These are phyloP conservation scores for Haplographium delicatum DNA, from an alignment of 495 filamentous ascomycete genomes.

Conservation along the genomic window DNA sequence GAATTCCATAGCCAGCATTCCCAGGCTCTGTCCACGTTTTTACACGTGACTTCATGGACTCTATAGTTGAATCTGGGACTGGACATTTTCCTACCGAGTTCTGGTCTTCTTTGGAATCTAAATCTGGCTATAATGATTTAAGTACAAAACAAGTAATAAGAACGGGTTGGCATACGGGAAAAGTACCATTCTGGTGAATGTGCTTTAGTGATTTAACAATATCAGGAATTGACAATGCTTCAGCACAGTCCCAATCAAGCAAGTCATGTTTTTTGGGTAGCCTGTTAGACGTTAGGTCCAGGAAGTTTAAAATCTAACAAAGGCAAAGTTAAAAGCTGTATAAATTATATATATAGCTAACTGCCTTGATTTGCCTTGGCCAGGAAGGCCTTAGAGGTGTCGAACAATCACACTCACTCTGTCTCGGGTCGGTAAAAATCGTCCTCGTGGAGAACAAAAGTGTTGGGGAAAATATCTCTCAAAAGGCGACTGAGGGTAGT, in stretches of 20 bases:
- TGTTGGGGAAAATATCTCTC: constrained; percentile 61
- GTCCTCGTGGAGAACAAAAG: constrained; percentile 85
- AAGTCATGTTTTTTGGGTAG: constrained; percentile 49
- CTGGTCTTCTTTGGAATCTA: constrained; percentile 72
- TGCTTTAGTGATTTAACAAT: constrained; percentile 57
- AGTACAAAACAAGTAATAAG: constrained; percentile 16
- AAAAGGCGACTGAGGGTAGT: constrained; percentile 73
- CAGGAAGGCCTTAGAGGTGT: neutral
- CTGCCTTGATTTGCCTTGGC: too few relatives aligned
- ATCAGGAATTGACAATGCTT: constrained; percentile 60
- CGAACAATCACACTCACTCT: constrained; percentile 51
- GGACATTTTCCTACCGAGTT: constrained; percentile 53
- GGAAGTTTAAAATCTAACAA: too few relatives aligned
- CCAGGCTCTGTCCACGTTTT: constrained; percentile 34
- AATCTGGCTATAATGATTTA: constrained; percentile 35
- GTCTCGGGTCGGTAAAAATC: constrained; percentile 83
- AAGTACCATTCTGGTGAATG: constrained; percentile 57
- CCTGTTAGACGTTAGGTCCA: constrained; percentile 27
- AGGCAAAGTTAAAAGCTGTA: too few relatives aligned
- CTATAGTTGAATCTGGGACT: constrained; percentile 36
- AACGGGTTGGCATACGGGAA: constrained; percentile 44
- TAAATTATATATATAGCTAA: too few relatives aligned
- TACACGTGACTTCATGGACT: constrained; percentile 33
- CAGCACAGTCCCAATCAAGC: constrained; percentile 83
- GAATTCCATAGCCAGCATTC: constrained; percentile 27